Percentiles rank a stretch among this genome's conserved stretches.
Conservation (phyloP, 768 basidiomycete genomes). For the Termitomyces sp. region DNA sequence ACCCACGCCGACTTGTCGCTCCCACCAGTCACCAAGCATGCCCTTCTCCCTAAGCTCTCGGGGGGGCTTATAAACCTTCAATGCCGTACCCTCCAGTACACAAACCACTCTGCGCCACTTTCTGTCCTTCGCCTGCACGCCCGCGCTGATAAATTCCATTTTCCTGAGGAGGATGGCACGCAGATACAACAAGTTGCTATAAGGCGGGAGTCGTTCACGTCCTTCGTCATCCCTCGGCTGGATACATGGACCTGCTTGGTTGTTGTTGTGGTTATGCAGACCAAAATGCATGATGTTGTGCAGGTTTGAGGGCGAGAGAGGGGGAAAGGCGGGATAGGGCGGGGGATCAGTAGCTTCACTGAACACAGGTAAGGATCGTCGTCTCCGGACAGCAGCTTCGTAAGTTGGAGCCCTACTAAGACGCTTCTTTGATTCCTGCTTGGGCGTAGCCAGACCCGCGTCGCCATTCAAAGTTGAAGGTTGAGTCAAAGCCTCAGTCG, state of each 20-base stretch:
- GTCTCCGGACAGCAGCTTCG: conserved; percentile 35
- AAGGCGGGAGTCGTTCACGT: conserved; percentile 69
- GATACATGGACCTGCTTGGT: conserved; percentile 14
- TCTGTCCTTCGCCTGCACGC: conserved; percentile 82
- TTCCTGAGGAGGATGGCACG: conserved; percentile 82
- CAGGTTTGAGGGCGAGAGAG: conserved; percentile 3
- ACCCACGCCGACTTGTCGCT: conserved; percentile 67
- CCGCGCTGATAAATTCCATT: conserved; percentile 86
- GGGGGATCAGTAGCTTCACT: conserved; percentile 55
- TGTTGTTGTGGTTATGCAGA: not conserved
- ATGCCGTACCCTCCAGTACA: conserved; percentile 88
- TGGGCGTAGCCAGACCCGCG: not conserved
- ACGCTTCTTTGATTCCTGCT: conserved; percentile 17
- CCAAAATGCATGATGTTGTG: conserved; percentile 7
- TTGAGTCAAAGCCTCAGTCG: not conserved
- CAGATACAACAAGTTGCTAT: conserved; percentile 79
- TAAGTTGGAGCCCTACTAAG: conserved; percentile 27
- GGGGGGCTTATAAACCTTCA: conserved; percentile 62
- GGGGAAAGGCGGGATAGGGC: conserved; percentile 48
- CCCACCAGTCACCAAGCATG: conserved; percentile 74
- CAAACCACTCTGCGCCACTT: conserved; percentile 89
- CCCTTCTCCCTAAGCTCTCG: conserved; percentile 38
- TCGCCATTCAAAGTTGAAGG: not conserved
- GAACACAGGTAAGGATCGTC: conserved; percentile 68
- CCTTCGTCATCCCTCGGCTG: conserved; percentile 78